Evolutionary conservation across 2,329 filamentous ascomycete genomes (phyloP).

Genomic region (Talaromyces sp.): DNA sequence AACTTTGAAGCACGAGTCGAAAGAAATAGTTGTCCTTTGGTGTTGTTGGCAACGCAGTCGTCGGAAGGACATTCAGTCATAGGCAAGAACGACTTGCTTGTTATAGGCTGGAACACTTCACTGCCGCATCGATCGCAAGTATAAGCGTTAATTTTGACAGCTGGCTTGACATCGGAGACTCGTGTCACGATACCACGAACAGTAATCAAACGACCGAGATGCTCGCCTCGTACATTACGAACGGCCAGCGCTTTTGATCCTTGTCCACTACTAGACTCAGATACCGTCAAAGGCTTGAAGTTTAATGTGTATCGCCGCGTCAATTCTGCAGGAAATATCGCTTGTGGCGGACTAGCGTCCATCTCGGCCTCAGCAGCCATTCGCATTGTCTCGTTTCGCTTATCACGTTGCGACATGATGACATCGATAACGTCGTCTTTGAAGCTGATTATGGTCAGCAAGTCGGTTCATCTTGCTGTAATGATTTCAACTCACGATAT

Average conservation of each 20-base stretch:
- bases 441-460: conserved; percentile 57
- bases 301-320: conserved; percentile 92
- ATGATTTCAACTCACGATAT: conserved; percentile 59
- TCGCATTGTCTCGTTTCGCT: conserved; percentile 74
- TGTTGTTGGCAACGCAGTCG: conserved; percentile 87
- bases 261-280: conserved; percentile 60
- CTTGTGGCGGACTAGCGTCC: conserved; percentile 63
- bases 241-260: conserved; percentile 72
- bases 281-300: conserved; percentile 84
- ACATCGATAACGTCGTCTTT: conserved; percentile 98
- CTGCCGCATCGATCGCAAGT: conserved; percentile 94
- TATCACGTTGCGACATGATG: conserved; percentile 86
- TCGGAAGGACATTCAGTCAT: conserved; percentile 80
- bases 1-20: conserved; percentile 97
- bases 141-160: conserved; percentile 96
- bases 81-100: conserved; percentile 84
- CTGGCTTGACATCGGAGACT: conserved; percentile 95
- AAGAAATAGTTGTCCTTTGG: conserved; percentile 88
- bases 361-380: conserved; percentile 63
- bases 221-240: conserved; percentile 85
- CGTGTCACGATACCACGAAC: conserved; percentile 90
- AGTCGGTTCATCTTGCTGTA: conserved; percentile 22
- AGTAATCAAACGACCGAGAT: conserved; percentile 89
- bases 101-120: conserved; percentile 96
- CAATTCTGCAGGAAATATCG: conserved; percentile 86